phyloP scores from a whole-genome alignment of 805 yeast species.

The Saturnispora dispora region DNA sequence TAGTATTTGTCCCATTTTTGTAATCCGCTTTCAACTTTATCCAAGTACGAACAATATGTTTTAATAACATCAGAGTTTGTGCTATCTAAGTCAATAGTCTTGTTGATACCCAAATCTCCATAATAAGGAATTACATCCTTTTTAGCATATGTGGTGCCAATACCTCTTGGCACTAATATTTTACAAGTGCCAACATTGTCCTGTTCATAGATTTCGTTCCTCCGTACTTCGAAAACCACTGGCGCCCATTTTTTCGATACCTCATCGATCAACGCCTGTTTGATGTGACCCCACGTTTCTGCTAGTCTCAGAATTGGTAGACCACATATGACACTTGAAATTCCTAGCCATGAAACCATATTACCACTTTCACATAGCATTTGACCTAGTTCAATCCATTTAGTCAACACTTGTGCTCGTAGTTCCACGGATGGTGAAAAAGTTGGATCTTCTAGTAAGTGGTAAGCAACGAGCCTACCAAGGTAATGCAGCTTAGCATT shows the following conservation, averaged over 20 bases:
- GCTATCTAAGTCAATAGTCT: neutral
- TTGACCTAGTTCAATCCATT: constrained; percentile 83
- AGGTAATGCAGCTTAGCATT: constrained; percentile 63
- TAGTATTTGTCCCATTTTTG: constrained; percentile 77
- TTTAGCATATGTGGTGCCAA: constrained; percentile 69
- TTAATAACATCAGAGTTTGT: constrained; percentile 31
- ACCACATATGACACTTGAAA: constrained; percentile 75
- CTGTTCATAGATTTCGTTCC: constrained; percentile 27
- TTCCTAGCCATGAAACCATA: constrained; percentile 90
- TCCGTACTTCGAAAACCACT: constrained; percentile 78
- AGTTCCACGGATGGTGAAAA: constrained; percentile 28
- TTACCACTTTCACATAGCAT: constrained; percentile 73
- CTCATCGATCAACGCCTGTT: constrained; percentile 46
- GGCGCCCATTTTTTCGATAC: constrained; percentile 86
- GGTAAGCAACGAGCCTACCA: constrained; percentile 60
- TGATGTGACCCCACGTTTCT: constrained; percentile 67
- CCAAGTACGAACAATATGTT: constrained; percentile 57
- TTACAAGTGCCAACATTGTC: constrained; percentile 50
- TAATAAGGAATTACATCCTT: constrained; percentile 79
- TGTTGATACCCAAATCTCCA: constrained; percentile 59
- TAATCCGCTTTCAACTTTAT: constrained; percentile 61
- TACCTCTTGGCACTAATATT: constrained; percentile 79
- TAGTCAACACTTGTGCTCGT: constrained; percentile 59
- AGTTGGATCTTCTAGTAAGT: constrained; percentile 48
- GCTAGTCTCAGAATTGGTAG: constrained; percentile 69